These are phyloP conservation scores for Phoenix dactylifera DNA, from an alignment of 176 grass and related monocot species.

Conservation along the genomic window DNA sequence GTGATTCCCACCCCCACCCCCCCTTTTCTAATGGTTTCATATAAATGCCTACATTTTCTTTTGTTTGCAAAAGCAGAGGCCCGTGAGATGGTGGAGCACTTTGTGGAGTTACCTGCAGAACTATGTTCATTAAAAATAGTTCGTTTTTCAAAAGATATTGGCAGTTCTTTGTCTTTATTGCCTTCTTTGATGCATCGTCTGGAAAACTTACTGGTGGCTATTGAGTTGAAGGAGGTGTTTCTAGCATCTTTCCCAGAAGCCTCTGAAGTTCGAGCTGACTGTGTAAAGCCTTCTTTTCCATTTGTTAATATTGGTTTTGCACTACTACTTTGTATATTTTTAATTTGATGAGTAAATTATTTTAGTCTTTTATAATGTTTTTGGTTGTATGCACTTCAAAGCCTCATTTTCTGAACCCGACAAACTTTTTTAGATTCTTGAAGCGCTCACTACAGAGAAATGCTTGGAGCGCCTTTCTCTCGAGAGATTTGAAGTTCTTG, in stretches of 20 bases:
- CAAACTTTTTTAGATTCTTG: conserved; percentile 61
- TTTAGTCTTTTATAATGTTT: no score
- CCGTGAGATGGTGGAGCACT: conserved; percentile 50
- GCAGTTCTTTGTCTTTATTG: conserved; percentile 87
- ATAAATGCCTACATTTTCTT: background rate
- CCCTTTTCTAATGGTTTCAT: background rate
- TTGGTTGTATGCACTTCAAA: background rate
- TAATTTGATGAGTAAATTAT: no score
- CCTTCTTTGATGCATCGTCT: conserved; percentile 88
- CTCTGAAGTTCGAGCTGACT: conserved; percentile 56
- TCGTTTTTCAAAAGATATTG: conserved; percentile 95
- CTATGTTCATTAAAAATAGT: conserved; percentile 78
- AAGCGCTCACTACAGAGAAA: conserved; percentile 93
- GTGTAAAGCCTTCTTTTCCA: conserved; percentile 39
- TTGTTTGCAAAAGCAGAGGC: conserved; percentile 31
- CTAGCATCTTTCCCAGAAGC: conserved; percentile 69
- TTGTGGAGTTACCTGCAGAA: conserved; percentile 86
- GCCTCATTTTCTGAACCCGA: background rate
- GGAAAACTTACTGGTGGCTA: conserved; percentile 88
- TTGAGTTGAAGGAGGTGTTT: conserved; percentile 86
- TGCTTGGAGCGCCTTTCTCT: conserved; percentile 88
- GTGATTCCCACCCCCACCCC: no score
- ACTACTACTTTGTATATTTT: conserved; percentile 1
- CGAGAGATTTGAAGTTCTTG: conserved; percentile 91
- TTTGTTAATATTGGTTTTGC: conserved; percentile 2